A percentile compares a stretch with the other conserved stretches of the same genome.
phyloP scores from a whole-genome alignment of 1,284 basidiomycete genomes.

The Ganoderma sp. region DNA sequence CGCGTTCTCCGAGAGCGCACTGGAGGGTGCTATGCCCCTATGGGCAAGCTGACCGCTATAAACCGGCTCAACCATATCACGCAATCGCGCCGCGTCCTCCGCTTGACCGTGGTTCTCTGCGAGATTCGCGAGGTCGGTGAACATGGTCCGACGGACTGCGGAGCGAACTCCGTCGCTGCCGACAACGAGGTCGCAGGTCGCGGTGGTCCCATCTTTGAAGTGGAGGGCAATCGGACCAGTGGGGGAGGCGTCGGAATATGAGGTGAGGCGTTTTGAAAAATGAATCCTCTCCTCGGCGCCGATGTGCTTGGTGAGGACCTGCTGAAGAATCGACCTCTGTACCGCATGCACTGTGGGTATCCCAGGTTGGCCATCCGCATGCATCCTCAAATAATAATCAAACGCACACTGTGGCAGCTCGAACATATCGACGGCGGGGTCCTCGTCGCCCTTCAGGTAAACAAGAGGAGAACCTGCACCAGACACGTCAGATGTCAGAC shows the following conservation, averaged over 20 bases:
- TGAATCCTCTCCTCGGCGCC: conserved; percentile 33
- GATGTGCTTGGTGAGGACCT: not conserved
- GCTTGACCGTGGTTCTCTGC: conserved; percentile 27
- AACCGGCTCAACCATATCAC: not conserved
- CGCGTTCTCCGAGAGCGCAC: not conserved
- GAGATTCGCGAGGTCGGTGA: conserved; percentile 20
- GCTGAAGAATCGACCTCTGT: not conserved
- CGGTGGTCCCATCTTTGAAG: conserved; percentile 55
- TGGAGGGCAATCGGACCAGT: conserved; percentile 43
- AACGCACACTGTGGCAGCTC: not conserved
- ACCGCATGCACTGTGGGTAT: conserved; percentile 2
- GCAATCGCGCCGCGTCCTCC: conserved; percentile 8
- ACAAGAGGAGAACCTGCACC: not conserved
- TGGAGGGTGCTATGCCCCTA: conserved; percentile 7
- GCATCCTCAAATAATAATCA: not conserved
- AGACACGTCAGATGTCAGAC: too few relatives aligned
- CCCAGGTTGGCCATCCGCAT: not conserved
- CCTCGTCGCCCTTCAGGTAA: not conserved
- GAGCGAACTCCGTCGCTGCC: conserved; percentile 59
- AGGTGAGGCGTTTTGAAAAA: conserved; percentile 55
- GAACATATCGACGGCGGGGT: not conserved
- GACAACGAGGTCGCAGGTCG: conserved; percentile 55
- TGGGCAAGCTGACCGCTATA: conserved; percentile 11
- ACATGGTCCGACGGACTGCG: conserved; percentile 38
- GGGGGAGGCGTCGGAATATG: conserved; percentile 45